phyloP scores from a whole-genome alignment of 208 protist species.

The Balamuthia mandrillaris region DNA sequence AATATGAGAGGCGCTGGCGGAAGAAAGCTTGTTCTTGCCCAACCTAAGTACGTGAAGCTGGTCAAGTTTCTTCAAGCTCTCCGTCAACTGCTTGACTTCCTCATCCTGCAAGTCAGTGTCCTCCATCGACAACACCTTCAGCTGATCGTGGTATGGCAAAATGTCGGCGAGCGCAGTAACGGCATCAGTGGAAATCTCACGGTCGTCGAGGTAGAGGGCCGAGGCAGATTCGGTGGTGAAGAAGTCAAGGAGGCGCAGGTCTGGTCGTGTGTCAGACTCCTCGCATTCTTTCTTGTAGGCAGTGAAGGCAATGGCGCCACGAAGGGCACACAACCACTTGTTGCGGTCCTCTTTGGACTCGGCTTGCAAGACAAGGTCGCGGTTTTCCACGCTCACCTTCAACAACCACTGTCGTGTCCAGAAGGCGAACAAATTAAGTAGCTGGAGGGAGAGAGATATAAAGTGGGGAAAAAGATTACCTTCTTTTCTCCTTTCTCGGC shows the following conservation, averaged over 20 bases:
- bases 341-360: not conserved
- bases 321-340: not conserved
- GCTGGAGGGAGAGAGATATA: not conserved
- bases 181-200: not conserved
- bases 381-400: not conserved
- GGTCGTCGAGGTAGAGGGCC: not conserved
- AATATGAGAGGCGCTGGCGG: not conserved
- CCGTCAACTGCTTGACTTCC: not conserved
- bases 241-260: not conserved
- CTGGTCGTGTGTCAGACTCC: not conserved
- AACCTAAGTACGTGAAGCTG: not conserved
- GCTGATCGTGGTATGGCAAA: not conserved
- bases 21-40: conserved; percentile 17
- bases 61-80: not conserved
- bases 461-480: not conserved
- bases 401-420: not conserved
- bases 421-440: not conserved
- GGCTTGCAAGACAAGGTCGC: not conserved
- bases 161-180: not conserved
- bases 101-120: not conserved
- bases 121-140: not conserved
- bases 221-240: no score
- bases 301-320: not conserved
- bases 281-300: not conserved
- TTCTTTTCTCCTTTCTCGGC: not conserved